These are phyloP conservation scores for Erythrophleum ivorense DNA, from an alignment of 331 rosid genomes.

Conservation along the genomic window DNA sequence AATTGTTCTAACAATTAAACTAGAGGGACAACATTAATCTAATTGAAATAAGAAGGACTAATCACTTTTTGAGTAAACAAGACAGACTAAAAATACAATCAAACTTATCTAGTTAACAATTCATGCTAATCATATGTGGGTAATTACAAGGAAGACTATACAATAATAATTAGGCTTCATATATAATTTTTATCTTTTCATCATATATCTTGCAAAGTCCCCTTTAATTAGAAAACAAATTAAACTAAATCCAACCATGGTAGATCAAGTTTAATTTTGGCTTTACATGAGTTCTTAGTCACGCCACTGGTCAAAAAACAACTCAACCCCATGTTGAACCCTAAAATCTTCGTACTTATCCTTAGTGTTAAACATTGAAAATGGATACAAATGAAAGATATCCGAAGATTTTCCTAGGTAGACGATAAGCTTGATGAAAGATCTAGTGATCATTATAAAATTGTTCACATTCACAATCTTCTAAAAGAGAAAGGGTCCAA, in stretches of 20 bases:
- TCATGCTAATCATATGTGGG: neutral
- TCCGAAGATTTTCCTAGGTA: constrained; percentile 23
- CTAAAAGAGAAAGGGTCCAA: constrained; percentile 15
- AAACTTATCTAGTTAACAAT: too few species aligned
- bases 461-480: constrained; percentile 26
- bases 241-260: neutral
- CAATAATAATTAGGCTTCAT: neutral
- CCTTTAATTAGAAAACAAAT: neutral
- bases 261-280: neutral
- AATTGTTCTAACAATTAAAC: too few species aligned
- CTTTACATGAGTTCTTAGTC: neutral
- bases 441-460: neutral
- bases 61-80: too few species aligned
- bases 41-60: too few species aligned
- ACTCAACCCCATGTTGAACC: constrained; percentile 20
- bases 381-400: neutral
- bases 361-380: constrained; percentile 39
- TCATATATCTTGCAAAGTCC: neutral
- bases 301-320: neutral
- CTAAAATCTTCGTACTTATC: constrained; percentile 33
- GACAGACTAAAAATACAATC: too few species aligned
- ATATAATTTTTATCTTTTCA: neutral
- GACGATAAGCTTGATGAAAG: constrained; percentile 41
- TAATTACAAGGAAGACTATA: neutral
- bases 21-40: too few species aligned